Percentiles rank a stretch among this genome's conserved stretches.
These are phyloP conservation scores for Flaveria linearis DNA, from an alignment of 129 eudicot species.

Conservation along the genomic window DNA sequence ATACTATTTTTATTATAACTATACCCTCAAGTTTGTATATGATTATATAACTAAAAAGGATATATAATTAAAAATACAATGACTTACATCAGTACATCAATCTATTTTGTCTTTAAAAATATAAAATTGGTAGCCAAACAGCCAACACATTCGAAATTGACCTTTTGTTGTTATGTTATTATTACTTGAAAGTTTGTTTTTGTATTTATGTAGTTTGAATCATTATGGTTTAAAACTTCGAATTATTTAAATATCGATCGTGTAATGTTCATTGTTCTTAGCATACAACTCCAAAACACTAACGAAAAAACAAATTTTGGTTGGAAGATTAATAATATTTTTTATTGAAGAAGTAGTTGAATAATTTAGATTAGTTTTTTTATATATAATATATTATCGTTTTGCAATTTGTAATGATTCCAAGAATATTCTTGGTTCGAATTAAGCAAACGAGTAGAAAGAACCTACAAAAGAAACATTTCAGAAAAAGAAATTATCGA, in stretches of 20 bases:
- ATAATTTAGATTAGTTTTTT: not conserved
- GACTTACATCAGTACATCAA: not conserved
- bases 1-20: no score
- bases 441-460: not conserved
- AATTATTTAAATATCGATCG: not conserved
- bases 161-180: not conserved
- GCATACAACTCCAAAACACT: constrained; percentile 23
- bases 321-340: not conserved
- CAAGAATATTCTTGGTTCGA: constrained; percentile 15
- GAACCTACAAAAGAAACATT: not conserved
- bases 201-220: not conserved
- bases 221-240: constrained; percentile 15
- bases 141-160: constrained; percentile 13
- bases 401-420: constrained; percentile 14
- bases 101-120: not conserved
- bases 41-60: not conserved
- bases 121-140: not conserved
- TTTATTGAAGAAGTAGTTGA: not conserved
- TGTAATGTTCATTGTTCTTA: constrained; percentile 15
- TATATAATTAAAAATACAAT: not conserved
- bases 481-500: no score
- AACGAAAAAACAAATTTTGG: not conserved
- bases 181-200: not conserved
- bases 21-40: no score
- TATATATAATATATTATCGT: constrained; percentile 2